Evolutionary conservation across 2,329 filamentous ascomycete species (phyloP), one percentile per base, ranked within the genome.

Genomic region (Pseudogymnoascus sp.): DNA sequence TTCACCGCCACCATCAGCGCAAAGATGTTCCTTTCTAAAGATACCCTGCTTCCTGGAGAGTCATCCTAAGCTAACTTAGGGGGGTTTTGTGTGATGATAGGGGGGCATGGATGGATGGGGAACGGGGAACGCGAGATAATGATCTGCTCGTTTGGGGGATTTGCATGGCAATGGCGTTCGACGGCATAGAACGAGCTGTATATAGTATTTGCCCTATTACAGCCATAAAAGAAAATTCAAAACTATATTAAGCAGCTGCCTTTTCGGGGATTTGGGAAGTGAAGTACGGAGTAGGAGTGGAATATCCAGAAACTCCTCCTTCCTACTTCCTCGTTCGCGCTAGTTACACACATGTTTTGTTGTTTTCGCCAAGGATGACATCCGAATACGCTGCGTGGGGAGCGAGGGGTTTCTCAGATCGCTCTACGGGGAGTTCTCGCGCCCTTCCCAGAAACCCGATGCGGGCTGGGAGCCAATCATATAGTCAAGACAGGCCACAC

Each of bases 11-110:
- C 87, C 68, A 89, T 96, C 70, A 96, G 86, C 67, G 88, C 91
- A 68, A 99, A 99, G 87, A 96, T 99, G 93, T 99, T 99, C 77
- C 93, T 93, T 40, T 91, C 97, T 66, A 88, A 93, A 74, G 85
- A 85, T 69, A 87, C 85, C 75, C 75, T 88, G 69, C 74, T 86
- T 71, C 84, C 85, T 53, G 83, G 62, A 86, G 78, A 73, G 59
- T 70, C 69, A 59, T 37, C 31, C 56, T 60, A 60, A 38, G 56
- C 56, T 40, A 60, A 37, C 31, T 40, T 37, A 60, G 56, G 31
- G 56, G 49, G 34, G 31, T 38, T 37, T 60, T 60, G 46, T 53
- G 46, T 53, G 46, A 60, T 60, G 56, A 60, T 60, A 37, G 25
- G 14, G 46, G 46, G 31, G 56, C 18, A 25, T 21, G 36, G 36